phyloP scores from a whole-genome alignment of 2,329 filamentous ascomycete genomes.

The Bipolaris oryzae region DNA sequence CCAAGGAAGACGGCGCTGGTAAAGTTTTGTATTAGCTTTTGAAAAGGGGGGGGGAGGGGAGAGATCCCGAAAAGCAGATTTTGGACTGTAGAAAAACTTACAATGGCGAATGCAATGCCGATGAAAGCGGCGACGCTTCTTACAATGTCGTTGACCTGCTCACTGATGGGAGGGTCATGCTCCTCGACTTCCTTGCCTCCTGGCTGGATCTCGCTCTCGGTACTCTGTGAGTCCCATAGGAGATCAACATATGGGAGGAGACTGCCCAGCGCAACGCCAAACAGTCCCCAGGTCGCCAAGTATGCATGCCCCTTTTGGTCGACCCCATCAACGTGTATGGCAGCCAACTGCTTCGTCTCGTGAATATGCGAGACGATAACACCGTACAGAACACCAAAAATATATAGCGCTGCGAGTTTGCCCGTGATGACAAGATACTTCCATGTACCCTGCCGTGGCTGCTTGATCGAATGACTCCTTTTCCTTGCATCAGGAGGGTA shows the following conservation, averaged over 20 bases:
- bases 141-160: slow-evolving; percentile 79
- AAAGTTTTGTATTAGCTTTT: slow-evolving; percentile 7
- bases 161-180: slow-evolving; percentile 47
- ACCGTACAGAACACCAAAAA: slow-evolving; percentile 82
- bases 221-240: slow-evolving; percentile 66
- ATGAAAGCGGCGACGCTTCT: slow-evolving; percentile 73
- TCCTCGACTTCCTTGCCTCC: slow-evolving; percentile 34
- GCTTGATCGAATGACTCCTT: slow-evolving; percentile 13
- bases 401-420: slow-evolving; percentile 71
- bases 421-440: slow-evolving; percentile 61
- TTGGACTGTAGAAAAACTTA: slow-evolving; percentile 56
- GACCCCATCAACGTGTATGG: slow-evolving; percentile 65
- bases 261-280: slow-evolving; percentile 77
- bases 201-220: slow-evolving; percentile 23
- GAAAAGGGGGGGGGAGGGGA: too few species aligned
- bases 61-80: background rate
- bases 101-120: slow-evolving; percentile 80
- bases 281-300: slow-evolving; percentile 79
- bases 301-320: slow-evolving; percentile 68
- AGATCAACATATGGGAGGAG: slow-evolving; percentile 84
- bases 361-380: slow-evolving; percentile 80
- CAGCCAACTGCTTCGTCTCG: slow-evolving; percentile 67
- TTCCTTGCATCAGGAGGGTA: background rate
- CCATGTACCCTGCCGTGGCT: slow-evolving; percentile 24
- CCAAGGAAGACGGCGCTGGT: slow-evolving; percentile 88